A percentile compares a stretch with the other conserved stretches of the same genome.
phyloP scores from a whole-genome alignment of 116 monocot genomes.

The Cymodocea nodosa region DNA sequence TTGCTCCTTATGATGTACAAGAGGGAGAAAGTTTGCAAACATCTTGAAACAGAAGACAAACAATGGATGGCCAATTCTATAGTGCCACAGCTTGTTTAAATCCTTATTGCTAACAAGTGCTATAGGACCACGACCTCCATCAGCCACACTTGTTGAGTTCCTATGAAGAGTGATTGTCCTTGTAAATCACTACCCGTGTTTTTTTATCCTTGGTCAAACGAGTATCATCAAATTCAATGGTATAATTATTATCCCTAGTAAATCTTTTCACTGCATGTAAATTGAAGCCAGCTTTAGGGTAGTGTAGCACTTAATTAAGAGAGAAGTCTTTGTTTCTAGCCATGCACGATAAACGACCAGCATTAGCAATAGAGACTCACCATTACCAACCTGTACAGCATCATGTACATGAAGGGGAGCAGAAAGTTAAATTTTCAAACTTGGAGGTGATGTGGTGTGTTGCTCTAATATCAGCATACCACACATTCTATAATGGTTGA shows the following conservation, averaged over 20 bases:
- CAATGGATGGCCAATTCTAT: neutral
- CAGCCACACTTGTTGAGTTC: too few relatives aligned
- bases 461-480: neutral
- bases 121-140: neutral
- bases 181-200: neutral
- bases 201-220: neutral
- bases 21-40: too few relatives aligned
- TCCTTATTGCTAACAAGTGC: neutral
- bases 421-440: neutral
- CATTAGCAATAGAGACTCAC: neutral
- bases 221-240: neutral
- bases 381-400: neutral
- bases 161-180: too few relatives aligned
- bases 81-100: neutral
- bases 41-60: too few relatives aligned
- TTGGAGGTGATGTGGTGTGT: neutral
- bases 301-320: neutral
- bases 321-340: neutral
- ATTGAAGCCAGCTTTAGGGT: neutral
- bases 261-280: neutral
- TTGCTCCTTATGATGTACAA: too few relatives aligned
- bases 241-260: neutral
- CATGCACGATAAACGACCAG: neutral
- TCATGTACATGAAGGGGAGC: neutral
- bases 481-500: neutral